Percentiles rank a stretch among this genome's conserved stretches.
These are phyloP conservation scores for Eucalyptus erythrocorys DNA, from an alignment of 345 rosid species.

Conservation along the genomic window DNA sequence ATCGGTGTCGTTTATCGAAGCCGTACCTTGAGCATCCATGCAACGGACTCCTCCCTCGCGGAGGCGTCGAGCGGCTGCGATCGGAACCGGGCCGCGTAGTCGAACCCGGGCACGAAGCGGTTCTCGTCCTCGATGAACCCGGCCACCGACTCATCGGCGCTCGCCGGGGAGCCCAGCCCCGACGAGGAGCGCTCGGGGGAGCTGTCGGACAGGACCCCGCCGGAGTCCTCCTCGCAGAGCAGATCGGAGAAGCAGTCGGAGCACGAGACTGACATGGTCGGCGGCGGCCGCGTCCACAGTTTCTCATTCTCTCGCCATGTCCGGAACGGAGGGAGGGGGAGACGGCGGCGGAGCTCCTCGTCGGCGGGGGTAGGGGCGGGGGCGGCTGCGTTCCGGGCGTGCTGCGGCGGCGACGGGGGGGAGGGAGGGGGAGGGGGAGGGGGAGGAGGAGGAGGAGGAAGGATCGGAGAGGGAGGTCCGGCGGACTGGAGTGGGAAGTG, in stretches of 20 bases:
- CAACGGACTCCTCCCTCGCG: constrained; percentile 77
- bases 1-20: not conserved
- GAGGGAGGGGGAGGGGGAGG: not conserved
- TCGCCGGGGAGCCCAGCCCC: constrained; percentile 40
- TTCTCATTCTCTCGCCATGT: constrained; percentile 34
- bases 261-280: constrained; percentile 41
- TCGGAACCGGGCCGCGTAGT: constrained; percentile 59
- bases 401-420: not conserved
- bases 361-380: not conserved
- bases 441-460: not conserved
- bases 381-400: not conserved
- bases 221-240: constrained; percentile 72
- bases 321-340: not conserved
- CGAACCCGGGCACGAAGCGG: constrained; percentile 82
- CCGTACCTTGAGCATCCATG: constrained; percentile 92
- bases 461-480: not conserved
- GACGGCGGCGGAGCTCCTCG: not conserved
- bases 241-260: constrained; percentile 58
- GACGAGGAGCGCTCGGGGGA: constrained; percentile 61
- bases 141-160: constrained; percentile 51
- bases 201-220: constrained; percentile 48
- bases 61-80: constrained; percentile 73
- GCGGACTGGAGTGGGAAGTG: not conserved
- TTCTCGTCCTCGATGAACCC: constrained; percentile 59
- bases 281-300: not conserved